Base-by-base conservation (phyloP, 495 filamentous ascomycete genomes). In the Penicillium macrosclerotiorum region DNA sequence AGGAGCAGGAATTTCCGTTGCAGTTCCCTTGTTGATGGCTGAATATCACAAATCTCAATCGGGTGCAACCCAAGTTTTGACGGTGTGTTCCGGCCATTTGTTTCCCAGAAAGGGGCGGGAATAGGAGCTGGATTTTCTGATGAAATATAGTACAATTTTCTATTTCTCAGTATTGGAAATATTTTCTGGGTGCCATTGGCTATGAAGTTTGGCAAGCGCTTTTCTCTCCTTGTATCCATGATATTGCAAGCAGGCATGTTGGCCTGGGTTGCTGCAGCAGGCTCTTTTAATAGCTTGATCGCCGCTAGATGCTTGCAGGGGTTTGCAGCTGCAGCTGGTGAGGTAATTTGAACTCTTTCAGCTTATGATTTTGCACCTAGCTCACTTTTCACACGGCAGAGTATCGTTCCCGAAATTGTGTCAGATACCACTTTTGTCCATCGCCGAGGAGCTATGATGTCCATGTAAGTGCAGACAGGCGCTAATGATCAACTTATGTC, bases 161-260 rank as follows among this genome's bases (percentile, higher is more conserved):
- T 45, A 16, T 25, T 45, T 27, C 42, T 45, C 16, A 12, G 42
- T 9, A 36, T 45, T 27, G 42, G 42, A n/a, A 45, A 45, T 9
- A 26, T 45, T 11, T 45, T 45, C 31, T 45, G 42, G 42, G 42
- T 45, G 0, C 42, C 42, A 14, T 3, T 45, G 12, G 42, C 42
- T 11, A 25, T 45, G 42, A 45, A 45, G n/a, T 45, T 35, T 25
- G 42, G 42, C 42, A 45, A 45, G 20, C 19, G 42, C 3, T 8
- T 20, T 14, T 34, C 42, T 3, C 20, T 45, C 18, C 14, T 45
- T 7, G 2, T n/a, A 7, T 20, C 42, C 6, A 45, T 45, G 42
- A 16, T 31, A 12, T 34, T 45, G 31, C 42, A 45, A 22, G 19
- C 20, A 8, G 42, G 31, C n/a, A 19, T 25, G 19, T 14, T 45